Conservation (phyloP, 257 asterid species). For the Solanum clarkiae region DNA sequence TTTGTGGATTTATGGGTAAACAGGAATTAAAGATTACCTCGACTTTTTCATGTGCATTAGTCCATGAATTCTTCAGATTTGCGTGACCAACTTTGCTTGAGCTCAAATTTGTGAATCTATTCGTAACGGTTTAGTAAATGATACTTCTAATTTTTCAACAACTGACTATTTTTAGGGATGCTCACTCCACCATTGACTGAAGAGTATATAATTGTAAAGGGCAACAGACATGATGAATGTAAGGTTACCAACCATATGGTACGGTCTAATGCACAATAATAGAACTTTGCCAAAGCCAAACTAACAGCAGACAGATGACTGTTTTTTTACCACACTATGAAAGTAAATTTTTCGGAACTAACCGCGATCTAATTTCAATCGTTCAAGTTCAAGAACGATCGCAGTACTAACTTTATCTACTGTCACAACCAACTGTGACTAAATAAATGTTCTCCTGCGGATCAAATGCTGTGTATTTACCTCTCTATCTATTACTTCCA, state of each 20-base stretch:
- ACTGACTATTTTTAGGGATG: not conserved
- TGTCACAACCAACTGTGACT: not conserved
- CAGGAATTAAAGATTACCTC: no score
- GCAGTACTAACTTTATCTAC: not conserved
- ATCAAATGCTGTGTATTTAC: slow-evolving; percentile 1
- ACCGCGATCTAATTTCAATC: not conserved
- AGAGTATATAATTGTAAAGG: not conserved
- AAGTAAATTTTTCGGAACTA: not conserved
- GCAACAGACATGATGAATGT: not conserved
- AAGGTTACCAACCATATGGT: not conserved
- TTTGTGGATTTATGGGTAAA: no score
- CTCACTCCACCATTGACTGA: not conserved
- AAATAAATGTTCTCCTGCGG: not conserved
- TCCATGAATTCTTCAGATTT: no score
- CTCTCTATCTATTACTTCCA: not conserved
- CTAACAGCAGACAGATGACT: not conserved
- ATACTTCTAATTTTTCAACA: no score
- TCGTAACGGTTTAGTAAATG: no score
- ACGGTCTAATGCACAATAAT: not conserved
- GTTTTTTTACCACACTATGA: not conserved
- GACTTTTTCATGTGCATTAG: no score
- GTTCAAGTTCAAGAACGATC: not conserved
- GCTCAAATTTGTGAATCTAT: no score
- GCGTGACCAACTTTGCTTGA: no score
- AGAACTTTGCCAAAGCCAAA: not conserved